Conservation (phyloP, 192 early-diverging fungal genomes). For the Oehlia diaphana region DNA sequence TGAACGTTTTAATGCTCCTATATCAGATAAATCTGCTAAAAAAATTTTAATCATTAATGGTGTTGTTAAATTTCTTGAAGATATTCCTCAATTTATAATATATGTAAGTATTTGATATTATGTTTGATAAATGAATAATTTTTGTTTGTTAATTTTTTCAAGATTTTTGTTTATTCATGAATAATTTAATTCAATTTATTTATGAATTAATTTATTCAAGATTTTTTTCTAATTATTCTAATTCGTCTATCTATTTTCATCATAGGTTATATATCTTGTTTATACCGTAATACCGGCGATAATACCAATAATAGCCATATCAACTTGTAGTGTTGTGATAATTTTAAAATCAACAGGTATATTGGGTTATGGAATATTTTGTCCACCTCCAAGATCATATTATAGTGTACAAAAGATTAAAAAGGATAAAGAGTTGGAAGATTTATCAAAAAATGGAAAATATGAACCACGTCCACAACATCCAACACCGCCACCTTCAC, state of each 20-base stretch:
- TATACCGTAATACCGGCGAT: not conserved
- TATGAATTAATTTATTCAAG: too few species aligned
- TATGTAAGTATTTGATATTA: not conserved
- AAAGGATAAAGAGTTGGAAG: too few species aligned
- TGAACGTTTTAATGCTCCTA: not conserved
- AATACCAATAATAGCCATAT: not conserved
- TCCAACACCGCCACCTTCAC: too few species aligned
- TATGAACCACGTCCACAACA: too few species aligned
- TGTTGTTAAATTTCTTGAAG: not conserved
- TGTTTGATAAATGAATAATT: too few species aligned
- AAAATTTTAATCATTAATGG: not conserved
- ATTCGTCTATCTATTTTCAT: too few species aligned
- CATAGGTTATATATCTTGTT: not conserved
- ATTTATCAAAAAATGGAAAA: too few species aligned
- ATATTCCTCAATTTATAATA: not conserved
- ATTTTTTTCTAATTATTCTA: too few species aligned
- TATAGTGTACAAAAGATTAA: not conserved
- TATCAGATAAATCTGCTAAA: not conserved
- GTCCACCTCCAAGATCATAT: not conserved
- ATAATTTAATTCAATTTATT: too few species aligned
- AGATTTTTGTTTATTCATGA: too few species aligned
- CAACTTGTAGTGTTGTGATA: not conserved
- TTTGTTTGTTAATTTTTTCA: too few species aligned
- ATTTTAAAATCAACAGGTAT: not conserved
- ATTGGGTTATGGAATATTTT: not conserved